These are phyloP conservation scores for Endothia cerciana DNA, from an alignment of 2,329 filamentous ascomycete genomes.

Conservation along the genomic window DNA sequence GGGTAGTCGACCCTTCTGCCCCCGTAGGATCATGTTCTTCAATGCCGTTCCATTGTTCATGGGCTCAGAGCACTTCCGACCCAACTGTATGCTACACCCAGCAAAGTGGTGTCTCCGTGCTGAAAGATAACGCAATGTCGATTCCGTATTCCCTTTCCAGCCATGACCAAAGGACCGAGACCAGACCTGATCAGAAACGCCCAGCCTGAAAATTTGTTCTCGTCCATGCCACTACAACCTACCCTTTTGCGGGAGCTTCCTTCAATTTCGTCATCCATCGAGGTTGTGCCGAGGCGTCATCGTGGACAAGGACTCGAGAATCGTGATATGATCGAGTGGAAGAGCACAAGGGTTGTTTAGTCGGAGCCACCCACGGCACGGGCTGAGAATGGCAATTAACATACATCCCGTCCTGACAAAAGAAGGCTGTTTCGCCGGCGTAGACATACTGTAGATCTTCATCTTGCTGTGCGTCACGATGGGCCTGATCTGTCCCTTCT, in stretches of 20 bases:
- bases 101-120: slow-evolving; percentile 30
- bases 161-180: slow-evolving; percentile 34
- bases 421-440: background rate
- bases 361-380: slow-evolving; percentile 62
- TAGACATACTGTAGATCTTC: slow-evolving; percentile 87
- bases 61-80: slow-evolving; percentile 43
- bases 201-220: slow-evolving; percentile 28
- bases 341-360: slow-evolving; percentile 38
- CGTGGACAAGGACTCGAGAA: slow-evolving; percentile 31
- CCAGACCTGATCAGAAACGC: slow-evolving; percentile 32
- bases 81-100: slow-evolving; percentile 40
- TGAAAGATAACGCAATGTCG: slow-evolving; percentile 26
- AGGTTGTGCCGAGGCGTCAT: slow-evolving; percentile 24
- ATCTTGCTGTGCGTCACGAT: slow-evolving; percentile 95
- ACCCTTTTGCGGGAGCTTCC: slow-evolving; percentile 21
- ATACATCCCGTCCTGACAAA: slow-evolving; percentile 8
- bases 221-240: slow-evolving; percentile 23
- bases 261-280: slow-evolving; percentile 27
- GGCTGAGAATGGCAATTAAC: slow-evolving; percentile 49
- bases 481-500: slow-evolving; percentile 98
- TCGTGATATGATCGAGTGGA: slow-evolving; percentile 26
- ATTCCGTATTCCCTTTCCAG: slow-evolving; percentile 36
- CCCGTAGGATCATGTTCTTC: slow-evolving; percentile 16
- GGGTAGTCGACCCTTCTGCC: background rate
- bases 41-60: slow-evolving; percentile 39